phyloP scores from a whole-genome alignment of 768 basidiomycete genomes.

The Termitomyces eurrhizus region DNA sequence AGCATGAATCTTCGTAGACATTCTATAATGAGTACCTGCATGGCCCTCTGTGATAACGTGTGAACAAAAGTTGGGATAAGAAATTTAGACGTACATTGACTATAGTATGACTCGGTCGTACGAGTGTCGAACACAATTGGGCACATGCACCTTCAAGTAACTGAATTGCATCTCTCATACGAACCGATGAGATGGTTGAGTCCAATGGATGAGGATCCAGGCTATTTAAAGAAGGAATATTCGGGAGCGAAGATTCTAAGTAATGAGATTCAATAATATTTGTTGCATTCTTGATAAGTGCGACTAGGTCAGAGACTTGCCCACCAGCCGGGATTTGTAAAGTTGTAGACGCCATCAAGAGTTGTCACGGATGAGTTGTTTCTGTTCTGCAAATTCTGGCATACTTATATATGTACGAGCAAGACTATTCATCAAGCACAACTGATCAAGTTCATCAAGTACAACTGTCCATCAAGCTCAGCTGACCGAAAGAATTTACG shows the following conservation, averaged over 20 bases:
- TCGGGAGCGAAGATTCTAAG: constrained; percentile 1
- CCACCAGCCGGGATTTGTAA: not conserved
- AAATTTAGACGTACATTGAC: too few species aligned
- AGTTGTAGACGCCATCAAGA: not conserved
- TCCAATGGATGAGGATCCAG: constrained; percentile 20
- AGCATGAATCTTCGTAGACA: not conserved
- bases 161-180: not conserved
- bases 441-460: too few species aligned
- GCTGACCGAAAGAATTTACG: too few species aligned
- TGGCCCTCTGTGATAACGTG: not conserved
- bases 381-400: too few species aligned
- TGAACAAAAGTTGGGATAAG: not conserved
- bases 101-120: too few species aligned
- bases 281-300: constrained; percentile 14
- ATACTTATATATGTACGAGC: too few species aligned
- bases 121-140: too few species aligned
- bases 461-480: too few species aligned
- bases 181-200: constrained; percentile 10
- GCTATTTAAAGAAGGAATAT: constrained; percentile 20
- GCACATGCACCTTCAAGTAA: too few species aligned
- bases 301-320: constrained; percentile 15
- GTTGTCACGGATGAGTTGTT: not conserved
- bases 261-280: constrained; percentile 16
- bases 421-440: too few species aligned
- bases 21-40: constrained; percentile 3